Percentiles rank a stretch among this genome's conserved stretches.
Evolutionary conservation across 78 protist species (phyloP).

Genomic region (Isochrysis galbana): DNA sequence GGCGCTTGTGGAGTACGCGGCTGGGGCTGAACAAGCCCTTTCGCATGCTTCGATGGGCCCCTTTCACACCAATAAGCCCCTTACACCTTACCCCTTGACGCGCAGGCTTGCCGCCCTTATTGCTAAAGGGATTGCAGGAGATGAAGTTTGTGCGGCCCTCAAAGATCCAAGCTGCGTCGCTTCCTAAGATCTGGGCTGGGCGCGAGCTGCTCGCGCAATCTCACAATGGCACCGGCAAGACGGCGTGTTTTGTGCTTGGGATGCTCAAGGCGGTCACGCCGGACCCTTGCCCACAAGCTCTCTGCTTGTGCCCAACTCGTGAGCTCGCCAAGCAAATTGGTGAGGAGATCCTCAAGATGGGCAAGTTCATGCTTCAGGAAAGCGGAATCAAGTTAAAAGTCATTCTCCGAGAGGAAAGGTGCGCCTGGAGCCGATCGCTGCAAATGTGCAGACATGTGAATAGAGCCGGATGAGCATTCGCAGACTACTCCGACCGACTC

Average conservation of each 20-base stretch:
- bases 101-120: neutral
- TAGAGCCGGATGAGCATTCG: neutral
- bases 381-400: neutral
- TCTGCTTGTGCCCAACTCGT: conserved; percentile 45
- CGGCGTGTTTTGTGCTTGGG: conserved; percentile 53
- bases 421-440: neutral
- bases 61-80: too few relatives aligned
- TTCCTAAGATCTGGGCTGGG: conserved; percentile 9
- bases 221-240: conserved; percentile 67
- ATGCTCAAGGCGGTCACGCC: neutral
- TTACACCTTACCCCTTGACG: too few relatives aligned
- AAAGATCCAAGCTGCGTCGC: conserved; percentile 24
- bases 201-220: conserved; percentile 38
- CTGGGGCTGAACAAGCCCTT: too few relatives aligned
- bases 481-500: neutral
- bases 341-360: conserved; percentile 5
- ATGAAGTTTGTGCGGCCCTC: conserved; percentile 6
- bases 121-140: neutral
- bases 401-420: neutral
- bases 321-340: conserved; percentile 56
- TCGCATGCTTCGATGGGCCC: too few relatives aligned
- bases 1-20: too few relatives aligned
- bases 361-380: neutral
- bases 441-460: neutral
- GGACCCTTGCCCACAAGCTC: conserved; percentile 15